Percentiles rank a stretch among this genome's conserved stretches.
phyloP scores from a whole-genome alignment of 139 green algal species.

The Eudorina sp. region DNA sequence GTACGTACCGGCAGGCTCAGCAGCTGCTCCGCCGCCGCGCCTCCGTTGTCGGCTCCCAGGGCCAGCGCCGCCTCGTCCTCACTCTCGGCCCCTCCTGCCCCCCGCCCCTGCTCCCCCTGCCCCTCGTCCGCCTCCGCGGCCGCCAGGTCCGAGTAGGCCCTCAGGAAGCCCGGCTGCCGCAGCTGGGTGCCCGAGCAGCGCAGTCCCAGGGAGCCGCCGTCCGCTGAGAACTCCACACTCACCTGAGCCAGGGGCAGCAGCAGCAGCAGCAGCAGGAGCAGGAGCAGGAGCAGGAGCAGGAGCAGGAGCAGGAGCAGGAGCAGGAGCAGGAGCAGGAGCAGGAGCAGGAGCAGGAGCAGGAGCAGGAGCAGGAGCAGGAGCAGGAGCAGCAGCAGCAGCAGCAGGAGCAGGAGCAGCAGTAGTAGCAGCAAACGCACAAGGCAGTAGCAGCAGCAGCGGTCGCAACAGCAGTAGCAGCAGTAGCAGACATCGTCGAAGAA shows the following conservation, averaged over 20 bases:
- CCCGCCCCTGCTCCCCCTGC: neutral
- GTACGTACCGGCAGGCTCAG: slow-evolving; percentile 9
- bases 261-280: neutral
- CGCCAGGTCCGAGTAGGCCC: neutral
- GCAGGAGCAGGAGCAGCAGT: too few relatives aligned
- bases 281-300: neutral
- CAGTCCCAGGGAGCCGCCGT: slow-evolving; percentile 61
- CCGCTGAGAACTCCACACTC: slow-evolving; percentile 62
- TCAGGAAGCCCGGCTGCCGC: slow-evolving; percentile 72
- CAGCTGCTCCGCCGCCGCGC: slow-evolving; percentile 35
- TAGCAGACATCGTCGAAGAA: too few relatives aligned
- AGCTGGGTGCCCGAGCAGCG: slow-evolving; percentile 61
- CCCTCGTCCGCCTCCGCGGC: neutral
- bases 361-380: too few relatives aligned
- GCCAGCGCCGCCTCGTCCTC: neutral
- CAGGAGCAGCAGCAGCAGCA: too few relatives aligned
- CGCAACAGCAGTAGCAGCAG: too few relatives aligned
- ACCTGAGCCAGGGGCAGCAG: slow-evolving; percentile 42
- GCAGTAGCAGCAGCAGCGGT: too few relatives aligned
- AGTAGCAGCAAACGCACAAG: too few relatives aligned
- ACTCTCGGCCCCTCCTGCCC: neutral
- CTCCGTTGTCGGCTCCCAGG: neutral
- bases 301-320: neutral
- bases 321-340: too few relatives aligned
- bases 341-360: neutral